A percentile compares a stretch with the other conserved stretches of the same genome.
Evolutionary conservation across 2,329 filamentous ascomycete genomes (phyloP).

Genomic region (Penicillium psychrosexuale): DNA sequence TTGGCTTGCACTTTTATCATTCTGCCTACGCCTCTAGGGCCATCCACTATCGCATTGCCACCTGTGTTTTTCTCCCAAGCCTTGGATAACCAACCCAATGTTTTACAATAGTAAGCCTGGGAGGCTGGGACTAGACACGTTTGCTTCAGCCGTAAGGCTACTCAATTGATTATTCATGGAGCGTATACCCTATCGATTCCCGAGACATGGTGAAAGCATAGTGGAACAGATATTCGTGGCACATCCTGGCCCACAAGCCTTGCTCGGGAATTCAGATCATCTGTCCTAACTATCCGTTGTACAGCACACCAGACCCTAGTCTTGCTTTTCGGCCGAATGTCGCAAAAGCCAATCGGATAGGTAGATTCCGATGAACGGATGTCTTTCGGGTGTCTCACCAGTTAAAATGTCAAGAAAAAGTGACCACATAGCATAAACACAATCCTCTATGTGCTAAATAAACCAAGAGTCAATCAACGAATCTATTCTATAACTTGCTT

Average conservation of each 20-base stretch:
- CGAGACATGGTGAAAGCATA: not conserved
- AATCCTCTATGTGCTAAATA: not conserved
- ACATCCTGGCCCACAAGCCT: not conserved
- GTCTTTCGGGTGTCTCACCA: not conserved
- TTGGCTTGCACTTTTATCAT: slow-evolving; percentile 2
- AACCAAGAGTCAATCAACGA: not conserved
- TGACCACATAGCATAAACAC: not conserved
- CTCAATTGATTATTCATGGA: slow-evolving; percentile 1
- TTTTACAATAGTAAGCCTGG: not conserved
- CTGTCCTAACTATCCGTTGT: not conserved
- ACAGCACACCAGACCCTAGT: not conserved
- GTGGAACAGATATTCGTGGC: not conserved
- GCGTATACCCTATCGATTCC: not conserved
- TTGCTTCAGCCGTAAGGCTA: not conserved
- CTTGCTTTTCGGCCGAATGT: not conserved
- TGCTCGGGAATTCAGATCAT: not conserved
- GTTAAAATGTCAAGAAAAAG: not conserved
- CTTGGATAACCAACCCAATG: not conserved
- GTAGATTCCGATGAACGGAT: not conserved
- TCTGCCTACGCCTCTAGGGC: not conserved
- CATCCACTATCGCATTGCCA: slow-evolving; percentile 2
- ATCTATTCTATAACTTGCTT: slow-evolving; percentile 1
- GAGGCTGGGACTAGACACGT: not conserved
- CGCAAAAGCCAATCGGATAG: not conserved
- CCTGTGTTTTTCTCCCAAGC: not conserved